A percentile compares a stretch with the other conserved stretches of the same genome.
phyloP scores from a whole-genome alignment of 2,329 filamentous ascomycete genomes.

The Aspergillus pseudoviridinutans region DNA sequence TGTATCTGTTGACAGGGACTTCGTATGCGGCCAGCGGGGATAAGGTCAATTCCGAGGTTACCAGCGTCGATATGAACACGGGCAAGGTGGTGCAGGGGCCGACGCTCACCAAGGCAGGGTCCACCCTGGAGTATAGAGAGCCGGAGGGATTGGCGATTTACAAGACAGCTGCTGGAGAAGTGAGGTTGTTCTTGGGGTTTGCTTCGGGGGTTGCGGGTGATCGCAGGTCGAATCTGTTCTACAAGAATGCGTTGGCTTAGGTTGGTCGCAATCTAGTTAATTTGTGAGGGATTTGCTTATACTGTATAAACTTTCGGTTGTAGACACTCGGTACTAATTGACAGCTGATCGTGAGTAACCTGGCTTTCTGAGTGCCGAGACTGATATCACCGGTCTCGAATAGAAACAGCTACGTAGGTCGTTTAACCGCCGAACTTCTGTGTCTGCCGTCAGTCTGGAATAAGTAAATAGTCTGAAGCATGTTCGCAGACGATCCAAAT shows the following conservation, averaged over 20 bases:
- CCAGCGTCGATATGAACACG: conserved; percentile 17
- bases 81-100: conserved; percentile 17
- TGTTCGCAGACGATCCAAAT: too few relatives aligned
- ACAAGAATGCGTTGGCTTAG: conserved; percentile 17
- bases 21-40: conserved; percentile 12
- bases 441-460: too few relatives aligned
- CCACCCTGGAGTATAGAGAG: conserved; percentile 16
- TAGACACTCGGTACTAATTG: too few relatives aligned
- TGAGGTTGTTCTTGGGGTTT: conserved; percentile 19
- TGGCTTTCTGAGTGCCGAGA: too few relatives aligned
- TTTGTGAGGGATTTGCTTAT: too few relatives aligned
- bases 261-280: too few relatives aligned
- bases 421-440: too few relatives aligned
- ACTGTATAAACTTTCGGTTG: background rate
- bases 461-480: too few relatives aligned
- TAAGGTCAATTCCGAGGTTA: conserved; percentile 15
- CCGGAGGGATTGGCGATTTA: conserved; percentile 22
- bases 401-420: too few relatives aligned
- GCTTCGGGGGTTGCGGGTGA: conserved; percentile 16
- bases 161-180: conserved; percentile 14
- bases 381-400: too few relatives aligned
- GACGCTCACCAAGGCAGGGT: conserved; percentile 16
- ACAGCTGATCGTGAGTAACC: too few relatives aligned
- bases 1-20: conserved; percentile 15
- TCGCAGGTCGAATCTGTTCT: conserved; percentile 18